Evolutionary conservation across 2,329 filamentous ascomycete species (phyloP).

Genomic region (Fusarium chuoi): DNA sequence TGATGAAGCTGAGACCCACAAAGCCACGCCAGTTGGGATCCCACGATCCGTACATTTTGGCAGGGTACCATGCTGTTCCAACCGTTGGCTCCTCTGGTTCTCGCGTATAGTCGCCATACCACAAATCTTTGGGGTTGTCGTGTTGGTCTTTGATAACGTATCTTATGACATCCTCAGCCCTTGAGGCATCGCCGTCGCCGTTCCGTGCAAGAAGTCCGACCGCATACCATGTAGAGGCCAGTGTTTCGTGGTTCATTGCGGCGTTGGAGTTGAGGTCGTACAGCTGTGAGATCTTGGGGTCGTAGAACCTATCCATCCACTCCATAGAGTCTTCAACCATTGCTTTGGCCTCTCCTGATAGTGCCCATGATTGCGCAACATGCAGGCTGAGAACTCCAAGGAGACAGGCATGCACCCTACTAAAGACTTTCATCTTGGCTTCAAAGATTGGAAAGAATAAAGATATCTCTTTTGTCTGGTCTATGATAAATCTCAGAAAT

Average conservation of each 20-base stretch:
- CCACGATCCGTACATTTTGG: slow-evolving; percentile 15
- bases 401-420: background rate
- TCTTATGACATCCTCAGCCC: slow-evolving; percentile 11
- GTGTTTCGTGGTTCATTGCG: slow-evolving; percentile 21
- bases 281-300: slow-evolving; percentile 36
- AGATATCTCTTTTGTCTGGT: background rate
- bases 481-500: background rate
- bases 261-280: slow-evolving; percentile 13
- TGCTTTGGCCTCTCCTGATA: slow-evolving; percentile 19
- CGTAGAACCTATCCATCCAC: slow-evolving; percentile 29
- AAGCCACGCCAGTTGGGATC: slow-evolving; percentile 25
- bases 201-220: slow-evolving; percentile 20
- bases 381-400: background rate
- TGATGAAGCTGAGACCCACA: slow-evolving; percentile 20
- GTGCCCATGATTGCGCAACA: background rate
- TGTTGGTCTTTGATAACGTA: slow-evolving; percentile 21
- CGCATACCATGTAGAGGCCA: slow-evolving; percentile 20
- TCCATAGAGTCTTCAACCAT: slow-evolving; percentile 26
- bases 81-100: slow-evolving; percentile 19
- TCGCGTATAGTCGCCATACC: slow-evolving; percentile 21
- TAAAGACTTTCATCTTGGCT: slow-evolving; percentile 7
- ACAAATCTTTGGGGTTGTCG: slow-evolving; percentile 1
- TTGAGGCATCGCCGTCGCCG: background rate
- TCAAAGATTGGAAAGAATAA: background rate
- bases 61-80: slow-evolving; percentile 17